Evolutionary conservation across 495 filamentous ascomycete genomes (phyloP), one percentile per base, ranked within the genome.

Genomic region (Talaromyces stipitatus): DNA sequence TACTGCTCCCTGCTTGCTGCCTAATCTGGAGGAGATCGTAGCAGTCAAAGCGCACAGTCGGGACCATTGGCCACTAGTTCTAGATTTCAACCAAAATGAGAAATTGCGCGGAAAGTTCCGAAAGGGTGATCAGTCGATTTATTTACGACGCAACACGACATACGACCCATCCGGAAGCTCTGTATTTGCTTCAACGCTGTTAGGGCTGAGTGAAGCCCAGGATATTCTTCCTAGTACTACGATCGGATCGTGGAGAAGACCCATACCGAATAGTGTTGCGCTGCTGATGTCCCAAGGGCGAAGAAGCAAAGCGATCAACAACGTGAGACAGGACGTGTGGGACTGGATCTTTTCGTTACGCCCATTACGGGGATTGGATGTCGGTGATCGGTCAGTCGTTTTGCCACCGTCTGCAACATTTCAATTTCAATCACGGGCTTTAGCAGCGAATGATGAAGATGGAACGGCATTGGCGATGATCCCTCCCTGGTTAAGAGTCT

Each of bases 21-120:
- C 94, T 5, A 88, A 92, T 22, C 77, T 96, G 1, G 74, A 80
- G 48, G 79, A 79, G 9, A 81, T 99, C 38, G 63, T 76, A 3
- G 79, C 73, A 10, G 79, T 99, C 41, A 77, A 80, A 18, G 91
- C 91, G 4, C 72, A 71, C 5, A 81, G 85, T 33, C 73, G 82
- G 8, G 86, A 90, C 55, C 90, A 91, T 71, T 97, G 94, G 94
- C 85, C 87, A 26, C 74, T 96, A 4, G 81, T 84, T 18, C 76
- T 99, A 6, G 87, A 96, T 64, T 88, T 99, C 58, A 78, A 77
- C 18, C 69, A 74, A 52, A 83, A 91, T 36, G 75, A 84, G 0
- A 68, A 72, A 0, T 84, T 81, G 24, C 73, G 84, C n/a, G 76
- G 83, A 0, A 82, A 85, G 30, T 97, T 98, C 72, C 76, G 78